Percentiles rank a stretch among this genome's conserved stretches.
Evolutionary conservation across 1,139 yeast genomes (phyloP).

Genomic region (Diutina catenulata): DNA sequence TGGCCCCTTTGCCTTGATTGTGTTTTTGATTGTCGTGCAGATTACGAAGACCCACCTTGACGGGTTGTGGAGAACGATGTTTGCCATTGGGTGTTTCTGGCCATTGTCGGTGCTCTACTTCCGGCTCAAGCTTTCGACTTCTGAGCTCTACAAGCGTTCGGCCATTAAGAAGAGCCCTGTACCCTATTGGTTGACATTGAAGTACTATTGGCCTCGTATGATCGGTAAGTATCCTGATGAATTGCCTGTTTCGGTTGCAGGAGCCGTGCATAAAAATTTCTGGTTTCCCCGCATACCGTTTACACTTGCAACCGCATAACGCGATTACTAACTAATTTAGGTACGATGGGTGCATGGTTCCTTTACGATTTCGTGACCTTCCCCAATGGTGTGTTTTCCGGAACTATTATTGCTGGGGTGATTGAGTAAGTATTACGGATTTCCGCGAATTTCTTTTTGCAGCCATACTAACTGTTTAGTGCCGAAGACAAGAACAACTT

Average conservation of each 20-base stretch:
- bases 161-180: conserved; percentile 37
- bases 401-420: conserved; percentile 38
- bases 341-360: conserved; percentile 56
- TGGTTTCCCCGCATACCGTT: no score
- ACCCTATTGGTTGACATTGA: conserved; percentile 42
- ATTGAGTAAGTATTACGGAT: no score
- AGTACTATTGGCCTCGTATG: conserved; percentile 54
- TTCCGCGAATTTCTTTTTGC: no score
- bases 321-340: no score
- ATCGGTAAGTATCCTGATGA: conserved; percentile 39
- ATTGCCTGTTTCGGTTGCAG: no score
- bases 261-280: no score
- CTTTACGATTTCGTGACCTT: conserved; percentile 54
- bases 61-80: conserved; percentile 65
- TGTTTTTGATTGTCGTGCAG: conserved; percentile 55
- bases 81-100: conserved; percentile 67
- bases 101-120: conserved; percentile 64
- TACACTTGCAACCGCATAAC: no score
- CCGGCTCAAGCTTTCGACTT: conserved; percentile 60
- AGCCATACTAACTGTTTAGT: no score
- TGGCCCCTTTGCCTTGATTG: conserved; percentile 62
- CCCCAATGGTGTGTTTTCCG: conserved; percentile 51
- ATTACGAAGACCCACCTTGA: conserved; percentile 23
- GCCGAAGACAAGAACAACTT: conserved; percentile 21
- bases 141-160: conserved; percentile 41